Evolutionary conservation across 257 asterid species (phyloP), one percentile per base, ranked within the genome.

Genomic region (Nicotiana tabacum): DNA sequence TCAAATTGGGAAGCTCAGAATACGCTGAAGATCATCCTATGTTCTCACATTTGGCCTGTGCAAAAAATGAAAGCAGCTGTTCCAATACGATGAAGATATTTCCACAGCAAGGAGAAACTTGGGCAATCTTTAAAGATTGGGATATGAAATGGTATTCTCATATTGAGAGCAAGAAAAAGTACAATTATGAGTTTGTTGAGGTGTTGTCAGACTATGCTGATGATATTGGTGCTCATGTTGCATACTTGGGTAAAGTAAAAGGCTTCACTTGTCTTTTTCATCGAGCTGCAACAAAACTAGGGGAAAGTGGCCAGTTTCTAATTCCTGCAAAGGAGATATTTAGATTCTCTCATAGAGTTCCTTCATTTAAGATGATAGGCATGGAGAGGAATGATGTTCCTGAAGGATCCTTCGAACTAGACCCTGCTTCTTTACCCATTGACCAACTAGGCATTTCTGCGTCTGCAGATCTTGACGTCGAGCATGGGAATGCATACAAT

Each of bases 41-140:
- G 87, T 91, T 93, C 88, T 91, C 96, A 13, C 94, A 93, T 66
- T 65, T 80, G 80, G 92, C 85, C 32, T 48, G 56, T 65, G 86
- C 86, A 89, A 85, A 80, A 70, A 89, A 62, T 79, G 82, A 72
- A 43, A 81, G 77, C 7, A 21, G 6, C 12, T 57, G 33, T 43
- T 43, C 51, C 48, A 66, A 72, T 35, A 21, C 55, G 5, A 87
- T 82, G 70, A 56, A 79, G 81, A 83, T 91, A 53, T 86, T 72
- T 86, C 97, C 97, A 21, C 87, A 76, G 56, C 80, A 81, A 56
- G 93, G 96, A 7, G 97, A 93, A 76, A 91, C 90, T 13, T 93
- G 94, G 97, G 97, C 94, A 11, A 46, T 93, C 12, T 93, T 93
- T 83, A 88, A 88, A 87, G 80, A 85, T 70, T 91, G 93, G 93